Percentiles rank a stretch among this genome's conserved stretches.
These are phyloP conservation scores for Penicillium sp. DNA, from an alignment of 2,329 filamentous ascomycete species.

Conservation along the genomic window DNA sequence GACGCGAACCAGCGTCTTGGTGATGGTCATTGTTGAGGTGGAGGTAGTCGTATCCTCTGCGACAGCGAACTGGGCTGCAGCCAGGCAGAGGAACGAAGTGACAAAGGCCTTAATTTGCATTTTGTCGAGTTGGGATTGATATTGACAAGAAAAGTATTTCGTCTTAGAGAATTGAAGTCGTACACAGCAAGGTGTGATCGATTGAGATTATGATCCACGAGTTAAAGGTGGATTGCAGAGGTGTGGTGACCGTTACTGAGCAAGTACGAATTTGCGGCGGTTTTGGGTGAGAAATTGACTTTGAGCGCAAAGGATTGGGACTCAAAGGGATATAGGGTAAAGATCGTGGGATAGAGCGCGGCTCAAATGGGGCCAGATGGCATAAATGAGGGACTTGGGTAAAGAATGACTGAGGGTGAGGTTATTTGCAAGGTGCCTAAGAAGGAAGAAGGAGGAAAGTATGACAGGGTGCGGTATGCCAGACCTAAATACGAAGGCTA, in stretches of 20 bases:
- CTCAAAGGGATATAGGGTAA: conserved; percentile 21
- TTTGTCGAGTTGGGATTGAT: conserved; percentile 12
- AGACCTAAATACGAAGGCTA: conserved; percentile 18
- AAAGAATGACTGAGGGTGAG: conserved; percentile 21
- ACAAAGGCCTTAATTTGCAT: conserved; percentile 40
- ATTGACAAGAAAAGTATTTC: background rate
- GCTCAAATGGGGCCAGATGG: conserved; percentile 17
- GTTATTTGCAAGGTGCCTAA: conserved; percentile 17
- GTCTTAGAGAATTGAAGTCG: background rate
- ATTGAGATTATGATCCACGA: background rate
- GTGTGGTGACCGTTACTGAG: background rate
- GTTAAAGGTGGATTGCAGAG: background rate
- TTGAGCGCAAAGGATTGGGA: conserved; percentile 27
- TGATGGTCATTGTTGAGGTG: conserved; percentile 38
- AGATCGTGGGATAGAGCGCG: conserved; percentile 29
- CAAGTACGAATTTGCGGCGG: background rate
- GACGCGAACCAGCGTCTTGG: conserved; percentile 46
- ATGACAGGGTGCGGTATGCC: conserved; percentile 21
- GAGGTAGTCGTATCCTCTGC: conserved; percentile 28
- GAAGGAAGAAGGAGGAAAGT: conserved; percentile 12
- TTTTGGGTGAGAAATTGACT: background rate
- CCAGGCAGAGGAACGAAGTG: conserved; percentile 36
- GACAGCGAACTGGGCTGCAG: conserved; percentile 32
- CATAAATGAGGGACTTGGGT: conserved; percentile 11
- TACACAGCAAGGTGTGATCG: background rate